Evolutionary conservation across 805 yeast species (phyloP), one percentile per base, ranked within the genome.

Genomic region (Wickerhamomyces sydowiorum): DNA sequence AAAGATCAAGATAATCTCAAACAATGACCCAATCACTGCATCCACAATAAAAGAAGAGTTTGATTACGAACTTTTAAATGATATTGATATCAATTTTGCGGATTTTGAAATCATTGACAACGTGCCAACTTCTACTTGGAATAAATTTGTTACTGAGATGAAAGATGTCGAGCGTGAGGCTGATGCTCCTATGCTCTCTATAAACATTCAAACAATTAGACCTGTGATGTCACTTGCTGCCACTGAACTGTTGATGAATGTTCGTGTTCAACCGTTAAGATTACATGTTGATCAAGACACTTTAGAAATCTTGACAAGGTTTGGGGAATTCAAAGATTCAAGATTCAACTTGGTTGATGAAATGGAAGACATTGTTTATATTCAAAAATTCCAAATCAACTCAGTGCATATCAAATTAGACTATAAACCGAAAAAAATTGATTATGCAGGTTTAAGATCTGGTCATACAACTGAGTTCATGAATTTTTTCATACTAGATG

Each of bases 241-340:
- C 2, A 69, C 85, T 1, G 98, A 90, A 54, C 57, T 81, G 18
- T 64, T 76, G 2, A 46, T 87, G 36, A 64, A 69, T 21, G 66
- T 80, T 1, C 56, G 69, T 34, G 62, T 87, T 0, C 65, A 85
- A 17, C 99, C 99, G 0, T 55, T 93, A 35, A 68, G 96, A 39
- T 61, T 93, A 14, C 88, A 87, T 57, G 79, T 93, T 35, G 98
- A 93, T 60, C 99, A 93, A 59, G 98, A 91, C 54, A 86, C 97
- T 0, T 67, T 89, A 17, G 96, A 89, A 42, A 90, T 91, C 50
- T 51, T 89, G 25, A 76, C 79, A 0, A 67, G 96, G 29, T 93
- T 88, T 62, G 78, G 84, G 27, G 89, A 81, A 45, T 93, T 93
- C 58, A 82, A 78, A 54, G 96, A 86, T 53, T 51, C 66, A 2